A percentile compares a stretch with the other conserved stretches of the same genome.
Evolutionary conservation across 2,329 filamentous ascomycete genomes (phyloP).

Genomic region (Huntiella moniliformis): DNA sequence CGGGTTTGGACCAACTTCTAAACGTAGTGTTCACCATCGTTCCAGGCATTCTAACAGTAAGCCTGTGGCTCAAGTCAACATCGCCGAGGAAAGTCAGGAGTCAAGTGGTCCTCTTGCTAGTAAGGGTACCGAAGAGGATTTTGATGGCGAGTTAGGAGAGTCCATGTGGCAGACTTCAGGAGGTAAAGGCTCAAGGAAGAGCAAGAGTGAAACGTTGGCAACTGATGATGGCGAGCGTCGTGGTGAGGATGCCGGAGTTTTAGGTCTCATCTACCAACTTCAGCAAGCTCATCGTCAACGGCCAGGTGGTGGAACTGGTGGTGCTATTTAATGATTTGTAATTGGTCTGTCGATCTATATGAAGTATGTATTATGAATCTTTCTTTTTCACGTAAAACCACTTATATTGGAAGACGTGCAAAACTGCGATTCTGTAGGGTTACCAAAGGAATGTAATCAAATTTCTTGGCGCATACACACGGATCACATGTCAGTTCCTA

Average conservation of each 20-base stretch:
- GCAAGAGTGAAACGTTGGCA: slow-evolving; percentile 17
- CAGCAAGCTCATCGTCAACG: slow-evolving; percentile 36
- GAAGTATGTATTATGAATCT: background rate
- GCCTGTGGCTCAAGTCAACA: background rate
- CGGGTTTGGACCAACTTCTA: slow-evolving; percentile 23
- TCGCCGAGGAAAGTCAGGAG: background rate
- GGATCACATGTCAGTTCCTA: no score
- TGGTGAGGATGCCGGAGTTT: slow-evolving; percentile 34
- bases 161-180: slow-evolving; percentile 42
- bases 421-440: no score
- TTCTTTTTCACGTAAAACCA: background rate
- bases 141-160: slow-evolving; percentile 36
- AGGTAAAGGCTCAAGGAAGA: slow-evolving; percentile 17
- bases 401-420: no score
- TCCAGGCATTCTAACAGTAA: background rate
- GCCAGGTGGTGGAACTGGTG: slow-evolving; percentile 21
- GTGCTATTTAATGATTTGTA: slow-evolving; percentile 12
- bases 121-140: slow-evolving; percentile 26
- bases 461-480: no score
- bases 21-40: slow-evolving; percentile 26
- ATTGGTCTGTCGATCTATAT: background rate
- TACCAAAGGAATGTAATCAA: no score
- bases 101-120: background rate
- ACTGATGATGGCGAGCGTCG: slow-evolving; percentile 1
- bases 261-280: slow-evolving; percentile 39